Conservation (phyloP, 257 asterid species). For the Solanum bukasovii region DNA sequence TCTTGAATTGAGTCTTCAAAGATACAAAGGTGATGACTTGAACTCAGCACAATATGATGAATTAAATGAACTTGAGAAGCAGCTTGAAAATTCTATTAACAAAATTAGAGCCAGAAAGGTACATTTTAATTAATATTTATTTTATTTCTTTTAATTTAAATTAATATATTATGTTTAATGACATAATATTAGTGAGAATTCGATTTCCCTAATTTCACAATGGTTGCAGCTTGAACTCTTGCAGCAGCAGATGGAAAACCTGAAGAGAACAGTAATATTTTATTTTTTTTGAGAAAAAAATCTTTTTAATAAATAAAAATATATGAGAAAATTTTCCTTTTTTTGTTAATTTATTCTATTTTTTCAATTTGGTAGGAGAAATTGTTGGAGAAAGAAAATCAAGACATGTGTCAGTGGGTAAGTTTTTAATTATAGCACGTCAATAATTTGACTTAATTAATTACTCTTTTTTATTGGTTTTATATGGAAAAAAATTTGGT, state of each 20-base stretch:
- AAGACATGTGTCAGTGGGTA: slow-evolving; percentile 78
- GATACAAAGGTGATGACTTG: slow-evolving; percentile 63
- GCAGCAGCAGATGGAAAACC: slow-evolving; percentile 67
- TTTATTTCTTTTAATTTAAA: neutral
- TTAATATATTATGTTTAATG: neutral
- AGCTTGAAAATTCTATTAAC: slow-evolving; percentile 40
- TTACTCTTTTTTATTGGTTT: neutral
- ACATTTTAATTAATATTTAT: neutral
- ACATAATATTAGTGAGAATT: neutral
- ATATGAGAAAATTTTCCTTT: neutral
- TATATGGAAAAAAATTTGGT: neutral
- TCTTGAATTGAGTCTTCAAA: slow-evolving; percentile 64
- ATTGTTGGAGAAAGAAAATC: slow-evolving; percentile 65
- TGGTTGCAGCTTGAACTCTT: slow-evolving; percentile 57
- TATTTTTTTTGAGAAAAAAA: neutral
- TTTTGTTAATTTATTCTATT: neutral
- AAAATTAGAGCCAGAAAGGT: slow-evolving; percentile 79
- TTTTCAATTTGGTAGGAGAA: slow-evolving; percentile 27
- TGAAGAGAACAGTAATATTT: slow-evolving; percentile 53
- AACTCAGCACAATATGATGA: slow-evolving; percentile 44
- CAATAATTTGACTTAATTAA: neutral
- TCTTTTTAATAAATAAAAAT: neutral
- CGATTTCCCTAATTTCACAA: neutral
- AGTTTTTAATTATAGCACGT: neutral
- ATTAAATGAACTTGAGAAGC: slow-evolving; percentile 44